A percentile compares a stretch with the other conserved stretches of the same genome.
Evolutionary conservation across 257 asterid genomes (phyloP).

Genomic region (Lycium barbarum): DNA sequence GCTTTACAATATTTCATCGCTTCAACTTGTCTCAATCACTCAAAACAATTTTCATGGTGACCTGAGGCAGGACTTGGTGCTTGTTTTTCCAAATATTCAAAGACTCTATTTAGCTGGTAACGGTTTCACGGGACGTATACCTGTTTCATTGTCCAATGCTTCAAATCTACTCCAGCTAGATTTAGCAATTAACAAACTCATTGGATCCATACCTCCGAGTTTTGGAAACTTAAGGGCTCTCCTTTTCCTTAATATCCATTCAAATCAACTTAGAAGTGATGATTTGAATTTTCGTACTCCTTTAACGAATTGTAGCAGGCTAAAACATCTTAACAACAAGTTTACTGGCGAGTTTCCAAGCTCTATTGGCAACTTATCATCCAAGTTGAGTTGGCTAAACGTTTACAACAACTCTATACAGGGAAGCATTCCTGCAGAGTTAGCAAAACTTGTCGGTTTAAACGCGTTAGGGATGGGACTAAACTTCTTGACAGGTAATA

Average conservation of each 20-base stretch:
- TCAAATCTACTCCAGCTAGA: constrained; percentile 45
- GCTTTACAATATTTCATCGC: too few species aligned
- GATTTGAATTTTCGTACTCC: constrained; percentile 46
- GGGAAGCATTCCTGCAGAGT: constrained; percentile 47
- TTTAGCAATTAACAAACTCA: constrained; percentile 39
- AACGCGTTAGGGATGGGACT: constrained; percentile 33
- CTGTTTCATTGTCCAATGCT: constrained; percentile 49
- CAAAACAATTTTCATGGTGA: constrained; percentile 43
- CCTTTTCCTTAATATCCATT: constrained; percentile 30
- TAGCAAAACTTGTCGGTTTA: constrained; percentile 43
- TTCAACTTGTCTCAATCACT: too few species aligned
- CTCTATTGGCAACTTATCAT: constrained; percentile 45
- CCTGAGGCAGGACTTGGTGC: constrained; percentile 42
- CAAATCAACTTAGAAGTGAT: constrained; percentile 43
- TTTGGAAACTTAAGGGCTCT: constrained; percentile 42
- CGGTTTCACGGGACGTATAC: constrained; percentile 47
- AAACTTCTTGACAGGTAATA: constrained; percentile 40
- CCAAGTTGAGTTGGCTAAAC: constrained; percentile 34
- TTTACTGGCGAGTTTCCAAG: constrained; percentile 47
- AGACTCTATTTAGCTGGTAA: constrained; percentile 44
- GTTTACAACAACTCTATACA: constrained; percentile 23
- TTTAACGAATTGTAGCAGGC: constrained; percentile 48
- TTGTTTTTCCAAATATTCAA: constrained; percentile 41
- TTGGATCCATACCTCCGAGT: constrained; percentile 45
- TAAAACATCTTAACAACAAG: constrained; percentile 36